Evolutionary conservation across 1,284 basidiomycete genomes (phyloP).

Genomic region (Tausonia pullulans): DNA sequence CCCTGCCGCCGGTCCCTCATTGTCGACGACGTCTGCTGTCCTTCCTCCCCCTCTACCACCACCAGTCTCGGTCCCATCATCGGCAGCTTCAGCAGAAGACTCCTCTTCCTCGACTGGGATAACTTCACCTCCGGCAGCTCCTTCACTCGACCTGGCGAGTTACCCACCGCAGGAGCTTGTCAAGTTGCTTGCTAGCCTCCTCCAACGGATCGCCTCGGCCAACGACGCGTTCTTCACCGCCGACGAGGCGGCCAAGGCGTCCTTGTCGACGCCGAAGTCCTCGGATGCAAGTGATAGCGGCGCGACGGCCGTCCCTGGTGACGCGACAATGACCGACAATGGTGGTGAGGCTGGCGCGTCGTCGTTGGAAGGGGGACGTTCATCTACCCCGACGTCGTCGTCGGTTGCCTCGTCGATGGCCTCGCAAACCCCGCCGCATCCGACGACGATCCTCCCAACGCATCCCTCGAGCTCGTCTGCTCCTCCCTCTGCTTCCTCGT

Average conservation of each 20-base stretch:
- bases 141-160: conserved; percentile 40
- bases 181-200: conserved; percentile 72
- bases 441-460: neutral
- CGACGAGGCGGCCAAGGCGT: conserved; percentile 24
- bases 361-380: neutral
- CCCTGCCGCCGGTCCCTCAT: too few relatives aligned
- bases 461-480: neutral
- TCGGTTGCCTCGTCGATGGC: neutral
- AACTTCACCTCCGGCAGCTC: too few relatives aligned
- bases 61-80: too few relatives aligned
- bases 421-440: neutral
- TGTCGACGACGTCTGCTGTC: too few relatives aligned
- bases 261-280: neutral
- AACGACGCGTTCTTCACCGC: conserved; percentile 53
- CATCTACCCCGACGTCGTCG: neutral
- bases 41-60: too few relatives aligned
- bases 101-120: too few relatives aligned
- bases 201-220: conserved; percentile 82
- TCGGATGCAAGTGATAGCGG: neutral
- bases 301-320: neutral
- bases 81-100: too few relatives aligned
- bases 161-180: conserved; percentile 56
- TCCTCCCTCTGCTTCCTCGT: neutral
- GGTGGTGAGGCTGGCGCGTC: neutral
- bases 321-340: neutral